Evolutionary conservation across 805 yeast species (phyloP), one percentile per base, ranked within the genome.

Genomic region (Kurtzmaniella cleridarum): DNA sequence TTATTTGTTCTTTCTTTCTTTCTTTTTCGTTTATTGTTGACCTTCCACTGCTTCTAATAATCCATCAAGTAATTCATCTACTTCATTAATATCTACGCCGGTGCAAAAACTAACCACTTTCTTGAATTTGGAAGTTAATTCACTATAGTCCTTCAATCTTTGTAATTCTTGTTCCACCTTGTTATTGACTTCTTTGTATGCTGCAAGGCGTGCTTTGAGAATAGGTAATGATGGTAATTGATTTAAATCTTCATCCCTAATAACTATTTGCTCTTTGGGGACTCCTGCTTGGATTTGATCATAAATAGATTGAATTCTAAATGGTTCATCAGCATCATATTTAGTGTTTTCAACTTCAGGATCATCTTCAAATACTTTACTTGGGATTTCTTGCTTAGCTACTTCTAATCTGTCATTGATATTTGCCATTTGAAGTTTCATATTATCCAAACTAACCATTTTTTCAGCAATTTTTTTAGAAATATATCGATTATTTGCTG

Each of bases 241-340:
- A 8, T 41, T 40, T 34, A 61, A 18, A 23, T 59, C 38, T 30
- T 53, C 60, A 5, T 55, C 54, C n/a, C 13, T 17, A 12, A 36
- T 16, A 44, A 57, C 48, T 36, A 51, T 40, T 40, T 46, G 49
- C 35, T 53, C 48, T 30, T 47, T 54, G 5, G 56, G 60, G 3
- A 55, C 46, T 10, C 52, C 38, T 45, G 59, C 62, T 30, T 56
- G 42, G n/a, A 84, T 59, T 45, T 70, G 72, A 30, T 77, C 73
- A 51, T 75, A 81, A 11, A 85, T 68, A 5, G 77, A 69, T 53
- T 75, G 69, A 9, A 87, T 75, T 35, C 84, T 73, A 60, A 87
- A 91, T n/a, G 96, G 96, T 53, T 86, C 91, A 60, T 90, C 97
- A 0, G 95, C 91, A 59, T 84, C 91, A 50, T 79, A 36, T 73